These are phyloP conservation scores for Penicillium desertorum DNA, from an alignment of 495 filamentous ascomycete species.

Conservation along the genomic window DNA sequence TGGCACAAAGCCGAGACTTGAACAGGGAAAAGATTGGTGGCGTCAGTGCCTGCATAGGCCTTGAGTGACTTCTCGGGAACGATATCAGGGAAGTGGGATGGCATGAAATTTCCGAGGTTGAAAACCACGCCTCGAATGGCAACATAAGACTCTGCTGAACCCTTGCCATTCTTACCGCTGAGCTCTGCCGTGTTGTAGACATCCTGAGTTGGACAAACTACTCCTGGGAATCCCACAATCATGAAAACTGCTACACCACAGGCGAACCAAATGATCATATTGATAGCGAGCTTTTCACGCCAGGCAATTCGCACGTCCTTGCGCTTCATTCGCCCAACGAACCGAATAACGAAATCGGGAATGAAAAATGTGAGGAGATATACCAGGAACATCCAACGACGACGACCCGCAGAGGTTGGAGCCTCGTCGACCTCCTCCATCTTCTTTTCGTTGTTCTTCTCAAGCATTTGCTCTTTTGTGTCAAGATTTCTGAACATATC, in stretches of 20 bases:
- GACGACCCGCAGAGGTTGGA: slow-evolving; percentile 74
- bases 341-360: slow-evolving; percentile 79
- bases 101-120: slow-evolving; percentile 71
- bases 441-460: slow-evolving; percentile 88
- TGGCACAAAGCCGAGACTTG: slow-evolving; percentile 92
- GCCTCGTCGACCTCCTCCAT: slow-evolving; percentile 87
- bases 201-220: slow-evolving; percentile 89
- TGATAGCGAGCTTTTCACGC: slow-evolving; percentile 98
- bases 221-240: slow-evolving; percentile 77
- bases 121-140: slow-evolving; percentile 89
- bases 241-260: slow-evolving; percentile 83
- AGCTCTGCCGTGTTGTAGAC: slow-evolving; percentile 83
- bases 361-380: slow-evolving; percentile 82
- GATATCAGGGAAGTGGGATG: slow-evolving; percentile 77
- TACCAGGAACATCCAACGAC: slow-evolving; percentile 89
- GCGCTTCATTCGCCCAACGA: slow-evolving; percentile 80
- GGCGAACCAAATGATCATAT: slow-evolving; percentile 91
- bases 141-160: slow-evolving; percentile 61
- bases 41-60: slow-evolving; percentile 83
- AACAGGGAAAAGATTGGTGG: slow-evolving; percentile 85
- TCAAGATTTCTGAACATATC: slow-evolving; percentile 99
- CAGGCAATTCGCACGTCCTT: slow-evolving; percentile 93
- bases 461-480: slow-evolving; percentile 84
- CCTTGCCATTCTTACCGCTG: slow-evolving; percentile 68
- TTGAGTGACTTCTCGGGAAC: slow-evolving; percentile 64